Evolutionary conservation across 306 rosid species (phyloP).

Genomic region (Cicer arietinum): DNA sequence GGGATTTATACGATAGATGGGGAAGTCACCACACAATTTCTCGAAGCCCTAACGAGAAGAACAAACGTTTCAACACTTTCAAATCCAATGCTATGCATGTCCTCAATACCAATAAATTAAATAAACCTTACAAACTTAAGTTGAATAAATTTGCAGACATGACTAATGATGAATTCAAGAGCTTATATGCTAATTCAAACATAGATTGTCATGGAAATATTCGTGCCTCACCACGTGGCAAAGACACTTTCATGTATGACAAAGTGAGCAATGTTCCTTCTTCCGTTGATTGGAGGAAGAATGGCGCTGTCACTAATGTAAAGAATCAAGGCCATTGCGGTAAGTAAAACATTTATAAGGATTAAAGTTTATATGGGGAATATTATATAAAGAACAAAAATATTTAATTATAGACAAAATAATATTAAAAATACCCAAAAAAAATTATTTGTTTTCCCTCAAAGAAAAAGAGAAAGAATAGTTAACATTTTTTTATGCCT

Average conservation of each 20-base stretch:
- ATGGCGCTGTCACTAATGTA: constrained; percentile 54
- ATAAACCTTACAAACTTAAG: constrained; percentile 63
- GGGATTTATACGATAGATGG: constrained; percentile 63
- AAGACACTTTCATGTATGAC: constrained; percentile 48
- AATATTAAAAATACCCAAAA: too few species aligned
- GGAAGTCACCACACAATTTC: constrained; percentile 61
- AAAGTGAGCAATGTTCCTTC: constrained; percentile 38
- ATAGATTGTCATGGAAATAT: constrained; percentile 54
- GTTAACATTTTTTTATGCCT: too few species aligned
- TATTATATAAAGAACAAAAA: too few species aligned
- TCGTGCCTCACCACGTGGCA: constrained; percentile 46
- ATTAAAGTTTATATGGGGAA: too few species aligned
- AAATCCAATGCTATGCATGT: constrained; percentile 58
- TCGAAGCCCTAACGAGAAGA: constrained; percentile 48
- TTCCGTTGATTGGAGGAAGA: constrained; percentile 62
- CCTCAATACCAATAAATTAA: constrained; percentile 52
- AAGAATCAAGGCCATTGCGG: constrained; percentile 68
- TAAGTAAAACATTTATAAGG: constrained; percentile 7
- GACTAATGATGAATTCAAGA: constrained; percentile 61
- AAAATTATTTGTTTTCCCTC: too few species aligned
- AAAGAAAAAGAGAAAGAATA: too few species aligned
- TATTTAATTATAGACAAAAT: too few species aligned
- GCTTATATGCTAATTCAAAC: constrained; percentile 51
- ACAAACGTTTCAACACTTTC: constrained; percentile 58
- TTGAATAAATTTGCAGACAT: constrained; percentile 62